Base-by-base conservation (phyloP, 495 filamentous ascomycete genomes). In the Penicillium verhagenii region DNA sequence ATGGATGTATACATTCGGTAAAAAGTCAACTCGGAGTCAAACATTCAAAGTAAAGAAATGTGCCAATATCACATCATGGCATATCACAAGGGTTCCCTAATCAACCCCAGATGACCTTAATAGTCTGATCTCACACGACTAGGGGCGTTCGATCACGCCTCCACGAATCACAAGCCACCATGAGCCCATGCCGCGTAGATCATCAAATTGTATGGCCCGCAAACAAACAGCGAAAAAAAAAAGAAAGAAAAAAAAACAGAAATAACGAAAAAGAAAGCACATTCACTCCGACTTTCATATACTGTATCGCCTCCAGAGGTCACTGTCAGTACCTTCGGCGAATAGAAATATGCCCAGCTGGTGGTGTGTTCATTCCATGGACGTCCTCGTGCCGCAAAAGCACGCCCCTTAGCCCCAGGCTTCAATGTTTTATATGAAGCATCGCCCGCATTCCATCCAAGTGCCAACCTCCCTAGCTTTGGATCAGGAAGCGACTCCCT, bases 81-180 rank as follows among this genome's bases (percentile, higher is more conserved):
- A 6, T 14, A 35, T 35, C 33, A 35, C 13, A n/a, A 35, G 33
- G 33, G 33, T 16, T n/a, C 13, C 1, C 13, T n/a, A 6, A 16
- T 5, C 16, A 35, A 0, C 14, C 0, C 14, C 33, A 35, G 33
- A 35, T 16, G 33, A 33, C 10, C 10, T 3, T 33, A 4, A 8
- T 4, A 33, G 6, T 35, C 4, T 5, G 10, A 42, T 23, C 39
- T 42, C 19, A 43, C 39, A 23, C 13, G 39, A 43, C 23, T 45
- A 8, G 18, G 23, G 39, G 39, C 39, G 39, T 43, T 45, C 42
- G 42, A 45, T 45, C 42, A 45, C 23, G 23, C 42, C 28, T 35
- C 46, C 46, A 35, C 46, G 46, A 48, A 48, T 48, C 46, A 48
- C 46, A 48, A 23, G 26, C 46, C 26, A 35, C 16, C 1, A 20